phyloP scores from a whole-genome alignment of 441 rosid genomes.

The Pelargonium cotyledonis region DNA sequence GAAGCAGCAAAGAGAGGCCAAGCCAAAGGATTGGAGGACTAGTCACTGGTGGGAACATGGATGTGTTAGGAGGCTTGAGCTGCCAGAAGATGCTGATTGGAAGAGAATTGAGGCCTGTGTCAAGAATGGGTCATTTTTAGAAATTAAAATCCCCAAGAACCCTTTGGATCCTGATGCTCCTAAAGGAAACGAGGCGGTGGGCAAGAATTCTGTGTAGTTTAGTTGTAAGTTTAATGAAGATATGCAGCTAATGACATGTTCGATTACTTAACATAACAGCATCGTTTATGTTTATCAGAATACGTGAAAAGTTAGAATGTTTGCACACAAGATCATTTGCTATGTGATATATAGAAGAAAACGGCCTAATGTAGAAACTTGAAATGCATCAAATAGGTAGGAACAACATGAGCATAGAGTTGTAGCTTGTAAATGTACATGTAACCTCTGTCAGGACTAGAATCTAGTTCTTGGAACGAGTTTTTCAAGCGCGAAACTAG shows the following conservation, averaged over 20 bases:
- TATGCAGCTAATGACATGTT: neutral
- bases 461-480: no score
- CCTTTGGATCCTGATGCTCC: conserved; percentile 14
- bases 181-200: conserved; percentile 1
- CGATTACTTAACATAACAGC: neutral
- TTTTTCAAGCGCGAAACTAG: no score
- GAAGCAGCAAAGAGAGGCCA: conserved; percentile 43
- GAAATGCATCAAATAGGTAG: neutral
- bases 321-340: no score
- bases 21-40: conserved; percentile 67
- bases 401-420: no score
- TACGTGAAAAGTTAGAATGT: neutral
- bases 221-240: conserved; percentile 14
- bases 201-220: conserved; percentile 9
- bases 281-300: neutral
- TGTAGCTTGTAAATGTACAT: no score
- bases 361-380: neutral
- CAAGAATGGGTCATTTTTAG: conserved; percentile 39
- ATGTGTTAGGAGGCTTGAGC: conserved; percentile 72
- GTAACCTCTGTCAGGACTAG: no score
- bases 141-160: conserved; percentile 55
- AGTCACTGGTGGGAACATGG: conserved; percentile 90
- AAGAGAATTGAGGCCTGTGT: conserved; percentile 40
- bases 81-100: conserved; percentile 68
- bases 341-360: no score